A percentile compares a stretch with the other conserved stretches of the same genome.
Evolutionary conservation across 2,329 filamentous ascomycete species (phyloP).

Genomic region (Geosmithia flava): DNA sequence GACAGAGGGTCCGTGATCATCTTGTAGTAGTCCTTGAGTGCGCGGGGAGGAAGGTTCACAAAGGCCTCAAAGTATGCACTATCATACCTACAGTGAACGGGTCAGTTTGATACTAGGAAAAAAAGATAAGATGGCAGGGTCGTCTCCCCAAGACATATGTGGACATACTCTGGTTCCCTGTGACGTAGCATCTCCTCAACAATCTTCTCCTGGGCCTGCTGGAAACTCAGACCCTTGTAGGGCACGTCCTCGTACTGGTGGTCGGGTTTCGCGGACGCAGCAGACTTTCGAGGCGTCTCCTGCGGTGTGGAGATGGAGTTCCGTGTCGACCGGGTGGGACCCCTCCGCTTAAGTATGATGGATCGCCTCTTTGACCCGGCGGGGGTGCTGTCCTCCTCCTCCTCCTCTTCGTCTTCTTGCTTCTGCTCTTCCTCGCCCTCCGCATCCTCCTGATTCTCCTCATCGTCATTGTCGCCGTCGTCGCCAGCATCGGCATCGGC

Average conservation of each 20-base stretch:
- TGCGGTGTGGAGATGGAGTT: constrained; percentile 16
- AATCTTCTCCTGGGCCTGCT: constrained; percentile 78
- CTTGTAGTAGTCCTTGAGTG: constrained; percentile 75
- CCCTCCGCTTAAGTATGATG: constrained; percentile 25
- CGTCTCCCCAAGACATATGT: not conserved
- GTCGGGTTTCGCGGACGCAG: constrained; percentile 30
- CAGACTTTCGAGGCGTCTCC: constrained; percentile 20
- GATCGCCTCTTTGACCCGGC: constrained; percentile 18
- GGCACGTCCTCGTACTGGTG: constrained; percentile 41
- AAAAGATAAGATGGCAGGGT: not conserved
- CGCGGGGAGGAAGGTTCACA: constrained; percentile 62
- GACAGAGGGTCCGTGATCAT: constrained; percentile 73
- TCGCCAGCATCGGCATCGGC: constrained; percentile 8
- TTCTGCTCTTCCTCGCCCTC: constrained; percentile 13
- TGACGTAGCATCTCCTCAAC: constrained; percentile 62
- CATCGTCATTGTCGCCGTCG: constrained; percentile 12
- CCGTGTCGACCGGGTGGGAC: constrained; percentile 19
- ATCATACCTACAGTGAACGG: constrained; percentile 38
- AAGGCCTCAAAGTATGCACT: constrained; percentile 64
- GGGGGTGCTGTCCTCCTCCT: constrained; percentile 13
- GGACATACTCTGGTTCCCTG: constrained; percentile 49
- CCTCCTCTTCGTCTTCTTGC: constrained; percentile 13
- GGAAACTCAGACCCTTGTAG: constrained; percentile 65
- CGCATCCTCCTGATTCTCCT: constrained; percentile 16
- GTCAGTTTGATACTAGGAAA: constrained; percentile 2